Evolutionary conservation across 139 green algal genomes (phyloP).

Genomic region (Limnomonas spitsbergensis): DNA sequence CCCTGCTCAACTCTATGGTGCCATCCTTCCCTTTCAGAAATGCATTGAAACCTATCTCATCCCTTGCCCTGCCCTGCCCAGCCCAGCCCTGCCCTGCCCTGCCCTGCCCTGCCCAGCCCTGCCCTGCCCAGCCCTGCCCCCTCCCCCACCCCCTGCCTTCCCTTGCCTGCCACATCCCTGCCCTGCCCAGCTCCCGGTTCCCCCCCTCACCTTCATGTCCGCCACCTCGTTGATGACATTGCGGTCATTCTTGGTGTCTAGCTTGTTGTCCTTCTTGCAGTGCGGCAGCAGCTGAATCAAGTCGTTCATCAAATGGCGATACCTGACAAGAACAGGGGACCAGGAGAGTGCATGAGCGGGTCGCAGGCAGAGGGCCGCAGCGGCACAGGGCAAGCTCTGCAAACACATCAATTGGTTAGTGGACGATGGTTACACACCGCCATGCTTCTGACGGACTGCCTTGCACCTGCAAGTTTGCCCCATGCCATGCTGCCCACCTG

Average conservation of each 20-base stretch:
- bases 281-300: constrained; percentile 86
- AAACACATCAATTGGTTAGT: background rate
- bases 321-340: constrained; percentile 54
- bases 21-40: no score
- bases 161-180: background rate
- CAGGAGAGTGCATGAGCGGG: background rate
- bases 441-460: background rate
- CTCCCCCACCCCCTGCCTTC: no score
- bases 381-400: background rate
- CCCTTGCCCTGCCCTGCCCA: no score
- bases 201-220: constrained; percentile 83
- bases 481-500: constrained; percentile 6
- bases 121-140: no score
- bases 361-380: background rate
- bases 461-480: constrained; percentile 7
- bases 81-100: no score
- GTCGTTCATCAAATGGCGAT: constrained; percentile 87
- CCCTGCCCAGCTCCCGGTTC: background rate
- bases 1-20: no score
- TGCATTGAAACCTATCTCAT: no score
- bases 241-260: constrained; percentile 92
- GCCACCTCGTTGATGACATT: constrained; percentile 91
- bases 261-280: constrained; percentile 92
- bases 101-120: no score
- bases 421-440: background rate